Percentiles rank a stretch among this genome's conserved stretches.
Conservation (phyloP, 768 basidiomycete genomes). For the Leccinum longicurvipes region DNA sequence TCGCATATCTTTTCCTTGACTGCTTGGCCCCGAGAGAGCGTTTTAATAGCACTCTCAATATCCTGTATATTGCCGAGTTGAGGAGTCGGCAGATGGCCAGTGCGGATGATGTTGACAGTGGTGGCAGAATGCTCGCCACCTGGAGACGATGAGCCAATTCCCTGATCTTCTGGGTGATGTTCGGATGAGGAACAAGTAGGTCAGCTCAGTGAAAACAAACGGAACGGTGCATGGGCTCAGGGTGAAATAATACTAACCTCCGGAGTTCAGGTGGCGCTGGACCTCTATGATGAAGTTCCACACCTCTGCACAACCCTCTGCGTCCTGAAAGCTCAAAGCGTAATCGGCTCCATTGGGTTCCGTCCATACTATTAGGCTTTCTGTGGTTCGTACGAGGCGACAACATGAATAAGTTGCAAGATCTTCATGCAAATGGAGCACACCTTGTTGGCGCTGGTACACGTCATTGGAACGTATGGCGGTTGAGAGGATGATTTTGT, state of each 20-base stretch:
- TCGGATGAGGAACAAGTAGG: conserved; percentile 12
- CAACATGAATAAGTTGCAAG: conserved; percentile 6
- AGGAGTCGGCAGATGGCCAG: conserved; percentile 73
- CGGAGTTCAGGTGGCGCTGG: conserved; percentile 72
- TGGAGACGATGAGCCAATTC: conserved; percentile 58
- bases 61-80: conserved; percentile 73
- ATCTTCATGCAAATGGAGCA: conserved; percentile 21
- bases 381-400: conserved; percentile 40
- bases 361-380: conserved; percentile 98
- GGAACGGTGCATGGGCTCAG: conserved; percentile 14
- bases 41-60: conserved; percentile 76
- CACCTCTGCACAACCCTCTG: conserved; percentile 92
- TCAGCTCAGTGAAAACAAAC: conserved; percentile 14
- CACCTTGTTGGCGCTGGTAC: conserved; percentile 85
- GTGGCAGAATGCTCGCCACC: conserved; percentile 58
- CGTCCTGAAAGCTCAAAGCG: conserved; percentile 94
- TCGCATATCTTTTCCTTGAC: conserved; percentile 86
- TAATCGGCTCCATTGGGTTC: conserved; percentile 94
- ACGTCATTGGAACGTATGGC: conserved; percentile 80
- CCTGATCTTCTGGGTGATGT: conserved; percentile 41
- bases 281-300: conserved; percentile 97
- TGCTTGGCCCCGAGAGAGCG: conserved; percentile 64
- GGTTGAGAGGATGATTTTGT: conserved; percentile 73
- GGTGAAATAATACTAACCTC: conserved; percentile 44
- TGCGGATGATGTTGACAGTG: conserved; percentile 62